phyloP scores from a whole-genome alignment of 176 grass and related monocot genomes.

The sorghum (Sorghum bicolor) region Sorghum_bicolor_NCBIv3 NC_012873.2:51687501-51688000 shows the following conservation, averaged over 20 bases:
- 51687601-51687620: not conserved
- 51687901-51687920: not conserved
- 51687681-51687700: not conserved
- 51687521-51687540: constrained; percentile 66
- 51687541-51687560: constrained; percentile 48
- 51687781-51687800: not conserved
- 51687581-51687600: not conserved
- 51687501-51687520: constrained; percentile 63
- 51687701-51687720: not conserved
- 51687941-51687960: too few species aligned
- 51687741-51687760: not conserved
- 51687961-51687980: not conserved
- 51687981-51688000: not conserved
- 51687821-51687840: not conserved
- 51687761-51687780: not conserved
- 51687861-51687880: not conserved
- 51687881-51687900: not conserved
- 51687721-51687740: not conserved
- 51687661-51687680: not conserved
- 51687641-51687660: not conserved
- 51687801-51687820: not conserved
- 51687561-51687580: not conserved
- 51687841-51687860: not conserved
- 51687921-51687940: too few species aligned
- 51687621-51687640: not conserved